These are phyloP conservation scores for Wallacemonas sp. DNA, from an alignment of 208 protist species.

Conservation along the genomic window DNA sequence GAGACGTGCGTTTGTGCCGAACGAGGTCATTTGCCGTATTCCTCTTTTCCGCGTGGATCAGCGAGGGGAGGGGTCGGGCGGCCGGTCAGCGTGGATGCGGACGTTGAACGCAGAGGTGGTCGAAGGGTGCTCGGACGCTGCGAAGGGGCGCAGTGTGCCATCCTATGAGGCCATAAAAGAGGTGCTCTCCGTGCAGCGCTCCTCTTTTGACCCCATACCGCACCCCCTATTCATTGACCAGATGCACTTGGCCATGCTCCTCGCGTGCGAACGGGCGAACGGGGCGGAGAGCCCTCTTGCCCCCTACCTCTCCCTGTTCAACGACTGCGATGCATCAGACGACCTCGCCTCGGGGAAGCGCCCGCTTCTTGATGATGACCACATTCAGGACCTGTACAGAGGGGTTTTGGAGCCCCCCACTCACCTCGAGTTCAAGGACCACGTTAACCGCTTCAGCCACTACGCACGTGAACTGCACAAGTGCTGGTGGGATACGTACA, in stretches of 20 bases:
- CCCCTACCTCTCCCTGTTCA: conserved; percentile 47
- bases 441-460: conserved; percentile 46
- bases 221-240: conserved; percentile 73
- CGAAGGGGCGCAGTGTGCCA: conserved; percentile 29
- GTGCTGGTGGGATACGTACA: conserved; percentile 43
- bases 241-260: conserved; percentile 50
- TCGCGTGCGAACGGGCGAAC: conserved; percentile 53
- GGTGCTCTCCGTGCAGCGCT: conserved; percentile 30
- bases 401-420: conserved; percentile 58
- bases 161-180: conserved; percentile 28
- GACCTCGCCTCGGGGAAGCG: background rate
- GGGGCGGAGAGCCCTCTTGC: conserved; percentile 40
- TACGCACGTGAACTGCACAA: conserved; percentile 52
- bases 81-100: background rate
- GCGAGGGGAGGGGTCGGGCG: too few relatives aligned
- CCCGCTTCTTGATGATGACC: conserved; percentile 57
- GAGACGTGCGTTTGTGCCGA: conserved; percentile 28
- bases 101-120: conserved; percentile 52
- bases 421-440: conserved; percentile 66
- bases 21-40: conserved; percentile 58
- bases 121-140: conserved; percentile 24
- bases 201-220: conserved; percentile 54
- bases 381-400: conserved; percentile 51
- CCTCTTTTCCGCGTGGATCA: conserved; percentile 24
- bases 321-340: background rate